Evolutionary conservation across 306 rosid genomes (phyloP).

Genomic region (Malus sieversii): DNA sequence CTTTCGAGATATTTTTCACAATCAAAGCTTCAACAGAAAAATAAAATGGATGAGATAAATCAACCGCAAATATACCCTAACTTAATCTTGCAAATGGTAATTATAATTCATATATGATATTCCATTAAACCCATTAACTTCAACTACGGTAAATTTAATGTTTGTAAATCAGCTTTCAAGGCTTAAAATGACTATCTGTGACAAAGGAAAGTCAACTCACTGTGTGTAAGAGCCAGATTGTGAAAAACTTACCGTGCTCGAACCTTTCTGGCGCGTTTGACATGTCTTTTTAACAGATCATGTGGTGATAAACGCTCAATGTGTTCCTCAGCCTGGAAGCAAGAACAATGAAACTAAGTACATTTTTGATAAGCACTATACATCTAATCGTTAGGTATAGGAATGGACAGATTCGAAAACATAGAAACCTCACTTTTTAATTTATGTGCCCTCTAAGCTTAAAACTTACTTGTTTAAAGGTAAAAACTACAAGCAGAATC

Average conservation of each 20-base stretch:
- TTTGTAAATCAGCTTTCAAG: not conserved
- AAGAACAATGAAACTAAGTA: conserved; percentile 1
- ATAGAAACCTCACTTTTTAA: not conserved
- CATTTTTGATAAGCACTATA: not conserved
- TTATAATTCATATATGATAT: too few species aligned
- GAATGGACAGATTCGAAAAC: not conserved
- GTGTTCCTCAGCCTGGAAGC: conserved; percentile 50
- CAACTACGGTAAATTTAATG: not conserved
- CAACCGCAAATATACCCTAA: not conserved
- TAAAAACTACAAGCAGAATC: not conserved
- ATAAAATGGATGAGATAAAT: not conserved
- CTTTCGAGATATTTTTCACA: not conserved
- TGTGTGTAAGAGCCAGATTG: not conserved
- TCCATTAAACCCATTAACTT: not conserved
- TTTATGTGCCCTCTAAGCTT: not conserved
- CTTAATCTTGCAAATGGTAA: not conserved
- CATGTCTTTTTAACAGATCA: conserved; percentile 63
- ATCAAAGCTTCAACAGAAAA: not conserved
- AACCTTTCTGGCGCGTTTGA: conserved; percentile 75
- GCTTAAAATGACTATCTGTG: too few species aligned
- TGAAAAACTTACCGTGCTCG: conserved; percentile 59
- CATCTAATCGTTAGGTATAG: not conserved
- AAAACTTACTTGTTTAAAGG: not conserved
- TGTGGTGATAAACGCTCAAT: conserved; percentile 32
- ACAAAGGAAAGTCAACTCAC: not conserved